Base-by-base conservation (phyloP, 768 basidiomycete genomes). In the Naganishia friedmannii region DNA sequence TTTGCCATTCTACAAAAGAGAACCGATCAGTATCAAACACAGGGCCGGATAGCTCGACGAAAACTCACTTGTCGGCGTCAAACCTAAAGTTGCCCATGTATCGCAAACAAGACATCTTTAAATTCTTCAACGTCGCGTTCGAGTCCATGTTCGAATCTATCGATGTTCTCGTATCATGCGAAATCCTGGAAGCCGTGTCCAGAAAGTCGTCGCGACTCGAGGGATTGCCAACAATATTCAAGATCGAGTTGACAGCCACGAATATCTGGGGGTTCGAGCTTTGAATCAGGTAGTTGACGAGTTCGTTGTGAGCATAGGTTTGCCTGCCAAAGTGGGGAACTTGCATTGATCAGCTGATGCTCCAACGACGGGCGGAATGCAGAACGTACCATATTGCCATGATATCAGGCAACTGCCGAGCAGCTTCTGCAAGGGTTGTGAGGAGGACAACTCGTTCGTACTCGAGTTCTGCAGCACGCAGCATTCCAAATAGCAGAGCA, bases 391-490 rank as follows among this genome's bases (percentile, higher is more conserved):
- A 63, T 63, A 45, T 63, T 17, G 60, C n/a, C 1, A 63, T 46
- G 42, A 63, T 63, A 29, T 69, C 56, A 17, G 68, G 68, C 26
- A 69, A 15, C 32, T 60, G 68, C 15, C 58, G 56, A 17, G 68
- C 68, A 32, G 68, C 68, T 58, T 69, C 68, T 21, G 68, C 68
- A 10, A 69, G 51, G 13, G 57, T 69, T 34, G 56, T 58, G 23
- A 58, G 28, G 31, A 69, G 56, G 9, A 69, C 45, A 21, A 69
- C 58, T 32, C 68, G 32, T 34, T 69, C 68, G 45, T 60, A 46
- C n/a, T 69, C 68, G 10, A 58, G 23, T 34, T 63, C 68, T n/a
- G 68, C 51, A 12, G 68, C 68, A n/a, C 58, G 42, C 56, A 69
- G 54, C 68, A 69, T 69, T 1, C 56, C 68, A 37, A 69, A 69